These are phyloP conservation scores for Dalbergia cochinchinensis DNA, from an alignment of 306 rosid genomes.

Conservation along the genomic window DNA sequence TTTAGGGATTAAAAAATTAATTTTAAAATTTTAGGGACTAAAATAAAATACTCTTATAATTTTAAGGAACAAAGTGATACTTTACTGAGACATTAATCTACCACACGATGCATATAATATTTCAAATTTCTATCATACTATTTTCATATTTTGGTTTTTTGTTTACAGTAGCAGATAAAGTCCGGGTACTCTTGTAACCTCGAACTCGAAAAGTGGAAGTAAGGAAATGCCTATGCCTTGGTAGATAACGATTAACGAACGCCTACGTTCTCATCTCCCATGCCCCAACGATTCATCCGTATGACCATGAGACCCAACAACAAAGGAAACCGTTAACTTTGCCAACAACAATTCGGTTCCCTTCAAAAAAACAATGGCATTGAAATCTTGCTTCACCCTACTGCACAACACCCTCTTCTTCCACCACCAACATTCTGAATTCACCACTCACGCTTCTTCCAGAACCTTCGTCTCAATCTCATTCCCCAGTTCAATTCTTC, in stretches of 20 bases:
- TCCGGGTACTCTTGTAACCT: too few species aligned
- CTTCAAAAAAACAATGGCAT: constrained; percentile 42
- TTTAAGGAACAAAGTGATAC: too few species aligned
- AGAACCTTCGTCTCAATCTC: constrained; percentile 40
- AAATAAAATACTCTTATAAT: too few species aligned
- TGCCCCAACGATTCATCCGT: constrained; percentile 4
- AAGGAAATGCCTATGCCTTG: too few species aligned
- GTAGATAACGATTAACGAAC: constrained; percentile 39
- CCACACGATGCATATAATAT: too few species aligned
- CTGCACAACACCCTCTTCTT: constrained; percentile 27
- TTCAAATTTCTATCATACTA: too few species aligned
- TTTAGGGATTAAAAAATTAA: too few species aligned
- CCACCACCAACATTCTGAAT: constrained; percentile 6
- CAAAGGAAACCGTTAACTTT: background rate
- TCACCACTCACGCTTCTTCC: constrained; percentile 39
- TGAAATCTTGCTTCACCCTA: constrained; percentile 36
- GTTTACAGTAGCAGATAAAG: too few species aligned
- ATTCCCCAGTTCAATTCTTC: constrained; percentile 36
- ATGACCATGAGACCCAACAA: constrained; percentile 8
- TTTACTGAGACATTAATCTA: too few species aligned
- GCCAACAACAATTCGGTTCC: background rate
- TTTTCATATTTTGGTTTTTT: too few species aligned
- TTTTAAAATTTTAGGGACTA: too few species aligned
- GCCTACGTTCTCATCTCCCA: background rate
- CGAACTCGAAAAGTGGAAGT: too few species aligned